Evolutionary conservation across 2,329 filamentous ascomycete species (phyloP), one percentile per base, ranked within the genome.

Genomic region (Paecilomyces niveus): DNA sequence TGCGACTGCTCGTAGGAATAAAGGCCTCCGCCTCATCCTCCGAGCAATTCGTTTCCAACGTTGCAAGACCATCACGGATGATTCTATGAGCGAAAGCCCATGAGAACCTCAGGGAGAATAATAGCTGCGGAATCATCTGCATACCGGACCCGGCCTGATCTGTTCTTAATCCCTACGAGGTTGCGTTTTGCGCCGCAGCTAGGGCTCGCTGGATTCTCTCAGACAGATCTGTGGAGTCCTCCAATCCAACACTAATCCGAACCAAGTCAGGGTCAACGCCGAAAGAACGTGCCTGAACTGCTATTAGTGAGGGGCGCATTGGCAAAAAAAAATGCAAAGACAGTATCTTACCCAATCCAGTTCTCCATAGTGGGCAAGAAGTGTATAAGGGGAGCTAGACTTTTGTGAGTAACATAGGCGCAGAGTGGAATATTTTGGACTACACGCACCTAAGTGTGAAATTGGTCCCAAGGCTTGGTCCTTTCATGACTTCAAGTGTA

Each of bases 401-500:
- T 54, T 66, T 57, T 67, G 59, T 57, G 54, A 58, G 51, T 57
- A 29, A 53, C 24, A 39, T 39, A 50, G 3, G 55, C 11, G 50
- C 50, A 8, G 22, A 22, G 7, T 13, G 22, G n/a, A 15, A 13
- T 18, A 29, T 35, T 35, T 29, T 29, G 35, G n/a, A 57, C 22
- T 18, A 15, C 31, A 54, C 29, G 64, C 59, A 81, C 80, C 78
- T 88, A 39, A 99, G 79, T 0, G 94, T 97, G 72, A 99, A 99
- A 74, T 99, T 99, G 0, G 94, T 97, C 1, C 94, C 94, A 54
- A 99, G 79, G 74, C 92, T 97, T 0, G 94, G 94, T 0, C 94
- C 94, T 74, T 99, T 99, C 45, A 91, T 87, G 1, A 92, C 94
- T 62, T 95, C 86, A 15, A 99, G 78, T 11, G 84, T 82, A 74